Evolutionary conservation across 2,329 filamentous ascomycete genomes (phyloP).

Genomic region (Rutstroemia sydowiana): DNA sequence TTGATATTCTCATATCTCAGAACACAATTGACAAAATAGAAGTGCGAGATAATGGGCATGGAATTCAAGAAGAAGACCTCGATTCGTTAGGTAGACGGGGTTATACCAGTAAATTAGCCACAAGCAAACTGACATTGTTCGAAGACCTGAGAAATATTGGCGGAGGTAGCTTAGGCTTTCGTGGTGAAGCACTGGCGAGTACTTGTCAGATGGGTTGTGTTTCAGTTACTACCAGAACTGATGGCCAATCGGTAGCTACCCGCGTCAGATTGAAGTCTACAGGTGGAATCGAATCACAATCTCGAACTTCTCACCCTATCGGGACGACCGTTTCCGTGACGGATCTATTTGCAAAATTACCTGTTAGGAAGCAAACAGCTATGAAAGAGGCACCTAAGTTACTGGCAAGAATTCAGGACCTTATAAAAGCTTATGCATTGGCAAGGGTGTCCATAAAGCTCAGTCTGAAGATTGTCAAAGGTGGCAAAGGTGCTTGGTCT

Average conservation of each 20-base stretch:
- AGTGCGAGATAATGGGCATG: conserved; percentile 66
- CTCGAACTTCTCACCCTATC: conserved; percentile 44
- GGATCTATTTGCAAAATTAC: conserved; percentile 51
- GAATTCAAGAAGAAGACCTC: conserved; percentile 58
- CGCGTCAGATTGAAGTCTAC: conserved; percentile 37
- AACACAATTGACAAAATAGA: conserved; percentile 64
- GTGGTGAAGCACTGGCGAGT: conserved; percentile 66
- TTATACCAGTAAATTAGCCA: no score
- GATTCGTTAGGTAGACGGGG: conserved; percentile 54
- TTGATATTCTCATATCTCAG: conserved; percentile 56
- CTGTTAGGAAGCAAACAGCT: conserved; percentile 54
- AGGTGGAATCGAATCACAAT: conserved; percentile 33
- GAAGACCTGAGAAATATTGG: conserved; percentile 52
- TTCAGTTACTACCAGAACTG: conserved; percentile 55
- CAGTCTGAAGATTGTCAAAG: conserved; percentile 50
- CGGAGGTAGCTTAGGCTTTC: conserved; percentile 61
- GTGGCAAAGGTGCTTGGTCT: conserved; percentile 46
- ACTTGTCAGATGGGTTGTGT: conserved; percentile 53
- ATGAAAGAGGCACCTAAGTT: conserved; percentile 51
- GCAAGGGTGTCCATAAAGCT: conserved; percentile 57
- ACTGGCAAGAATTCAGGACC: conserved; percentile 48
- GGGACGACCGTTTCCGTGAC: conserved; percentile 61
- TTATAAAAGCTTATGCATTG: conserved; percentile 59
- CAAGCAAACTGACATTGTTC: conserved; percentile 62
- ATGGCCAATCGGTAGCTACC: conserved; percentile 51